Evolutionary conservation across 2,329 filamentous ascomycete species (phyloP).

Genomic region (Incumbomyces lentus): DNA sequence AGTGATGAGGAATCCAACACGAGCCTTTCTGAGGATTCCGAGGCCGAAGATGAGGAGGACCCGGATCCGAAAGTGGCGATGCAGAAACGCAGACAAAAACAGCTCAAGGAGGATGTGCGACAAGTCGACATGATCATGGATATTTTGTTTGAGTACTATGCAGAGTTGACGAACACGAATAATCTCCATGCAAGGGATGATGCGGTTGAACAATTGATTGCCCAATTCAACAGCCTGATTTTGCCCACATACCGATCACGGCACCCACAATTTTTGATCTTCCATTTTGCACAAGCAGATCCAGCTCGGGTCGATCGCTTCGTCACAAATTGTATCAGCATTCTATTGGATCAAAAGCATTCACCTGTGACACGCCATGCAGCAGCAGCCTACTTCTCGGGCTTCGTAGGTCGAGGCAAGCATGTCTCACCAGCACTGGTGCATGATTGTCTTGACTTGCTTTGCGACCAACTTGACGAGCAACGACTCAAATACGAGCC

Average conservation of each 20-base stretch:
- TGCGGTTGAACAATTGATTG: constrained; percentile 67
- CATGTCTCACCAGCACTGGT: constrained; percentile 67
- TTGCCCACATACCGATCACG: constrained; percentile 84
- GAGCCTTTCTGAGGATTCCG: constrained; percentile 39
- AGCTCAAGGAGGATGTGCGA: constrained; percentile 70
- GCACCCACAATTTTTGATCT: constrained; percentile 89
- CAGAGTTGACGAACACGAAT: constrained; percentile 32
- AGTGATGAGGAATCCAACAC: constrained; percentile 29
- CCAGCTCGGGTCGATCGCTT: constrained; percentile 72
- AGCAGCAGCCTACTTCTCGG: constrained; percentile 83
- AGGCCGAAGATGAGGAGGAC: constrained; percentile 52
- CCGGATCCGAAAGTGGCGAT: constrained; percentile 37
- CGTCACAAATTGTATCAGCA: constrained; percentile 62
- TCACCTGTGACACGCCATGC: constrained; percentile 68
- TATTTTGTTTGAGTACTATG: constrained; percentile 74
- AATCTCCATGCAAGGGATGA: constrained; percentile 55
- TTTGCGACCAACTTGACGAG: constrained; percentile 66
- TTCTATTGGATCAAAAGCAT: constrained; percentile 59
- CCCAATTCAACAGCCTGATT: constrained; percentile 78
- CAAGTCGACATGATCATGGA: constrained; percentile 90
- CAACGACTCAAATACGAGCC: constrained; percentile 64
- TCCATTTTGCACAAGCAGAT: constrained; percentile 83
- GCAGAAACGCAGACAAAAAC: constrained; percentile 57
- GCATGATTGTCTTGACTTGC: constrained; percentile 68
- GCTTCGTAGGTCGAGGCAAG: constrained; percentile 83